Evolutionary conservation across 768 basidiomycete species (phyloP).

Genomic region (Psilocybe cubensis): DNA sequence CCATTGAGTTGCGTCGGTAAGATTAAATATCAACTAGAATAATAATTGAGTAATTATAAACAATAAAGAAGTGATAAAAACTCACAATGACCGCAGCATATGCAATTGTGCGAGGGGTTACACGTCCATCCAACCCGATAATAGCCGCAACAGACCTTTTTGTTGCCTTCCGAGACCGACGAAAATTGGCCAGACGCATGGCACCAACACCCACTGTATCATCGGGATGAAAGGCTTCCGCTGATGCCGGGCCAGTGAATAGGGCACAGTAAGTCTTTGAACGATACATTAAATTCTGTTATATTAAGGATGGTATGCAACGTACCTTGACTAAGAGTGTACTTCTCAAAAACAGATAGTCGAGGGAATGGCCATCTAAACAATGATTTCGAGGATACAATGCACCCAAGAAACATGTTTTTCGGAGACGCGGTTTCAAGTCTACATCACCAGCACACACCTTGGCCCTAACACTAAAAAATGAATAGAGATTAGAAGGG

Average conservation of each 20-base stretch:
- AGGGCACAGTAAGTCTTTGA: neutral
- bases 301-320: neutral
- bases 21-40: too few species aligned
- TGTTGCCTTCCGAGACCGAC: neutral
- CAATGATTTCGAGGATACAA: too few species aligned
- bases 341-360: neutral
- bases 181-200: neutral
- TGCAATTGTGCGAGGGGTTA: constrained; percentile 31
- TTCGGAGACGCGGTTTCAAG: too few species aligned
- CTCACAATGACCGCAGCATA: constrained; percentile 32
- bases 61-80: too few species aligned
- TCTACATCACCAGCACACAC: too few species aligned
- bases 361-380: too few species aligned
- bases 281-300: neutral
- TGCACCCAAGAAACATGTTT: too few species aligned
- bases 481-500: too few species aligned
- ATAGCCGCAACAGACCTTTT: constrained; percentile 13
- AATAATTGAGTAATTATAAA: too few species aligned
- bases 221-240: neutral
- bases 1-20: too few species aligned
- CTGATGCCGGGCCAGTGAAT: neutral
- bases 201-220: neutral
- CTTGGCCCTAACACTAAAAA: too few species aligned
- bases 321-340: neutral
- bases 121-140: constrained; percentile 19